Base-by-base conservation (phyloP, 2,329 filamentous ascomycete species). In the Exophiala mesophila region DNA sequence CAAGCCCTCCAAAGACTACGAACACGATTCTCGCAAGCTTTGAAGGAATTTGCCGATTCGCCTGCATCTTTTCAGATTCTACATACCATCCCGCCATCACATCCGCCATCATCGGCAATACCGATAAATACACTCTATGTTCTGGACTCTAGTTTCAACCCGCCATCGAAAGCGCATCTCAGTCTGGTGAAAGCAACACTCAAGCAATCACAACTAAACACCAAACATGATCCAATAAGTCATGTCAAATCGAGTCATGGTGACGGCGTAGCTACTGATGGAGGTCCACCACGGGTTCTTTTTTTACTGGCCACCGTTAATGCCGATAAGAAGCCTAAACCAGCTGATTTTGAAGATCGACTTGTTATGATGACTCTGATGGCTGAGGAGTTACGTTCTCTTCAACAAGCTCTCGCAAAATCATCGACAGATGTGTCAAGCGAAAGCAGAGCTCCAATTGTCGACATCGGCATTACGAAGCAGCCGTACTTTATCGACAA, bases 121-220 rank as follows among this genome's bases (percentile, higher is more conserved):
- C 38, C 36, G 4, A 45, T 46, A 19, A 34, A 39, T 9, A 48
- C 48, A 5, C 70, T 83, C 39, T 79, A 78, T 60, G 77, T 83
- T 41, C 68, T 82, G 33, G 79, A 82, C 57, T 81, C 78, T 1
- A 80, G 77, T 17, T 82, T 81, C 70, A 83, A 83, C 49, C 79
- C 79, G 8, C 79, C 79, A 1, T 78, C 76, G 3, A 64, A 68
- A 39, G 79, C 78, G 7, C 78, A 83, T 55, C 63, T 74, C 13
- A 64, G 66, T 16, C 72, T 83, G 23, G 75, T 72, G 4, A 67
- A 65, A 20, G 72, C 73, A 12, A 77, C 77, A 2, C 51, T 82
- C 4, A 60, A 42, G 24, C 49, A 55, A 17, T 48, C 67, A 57
- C 44, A 30, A 2, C 10, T 24, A 10, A n/a, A 33, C 15, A 13